Percentiles rank a stretch among this genome's conserved stretches.
These are phyloP conservation scores for Medicago lupulina DNA, from an alignment of 306 rosid species.

Conservation along the genomic window DNA sequence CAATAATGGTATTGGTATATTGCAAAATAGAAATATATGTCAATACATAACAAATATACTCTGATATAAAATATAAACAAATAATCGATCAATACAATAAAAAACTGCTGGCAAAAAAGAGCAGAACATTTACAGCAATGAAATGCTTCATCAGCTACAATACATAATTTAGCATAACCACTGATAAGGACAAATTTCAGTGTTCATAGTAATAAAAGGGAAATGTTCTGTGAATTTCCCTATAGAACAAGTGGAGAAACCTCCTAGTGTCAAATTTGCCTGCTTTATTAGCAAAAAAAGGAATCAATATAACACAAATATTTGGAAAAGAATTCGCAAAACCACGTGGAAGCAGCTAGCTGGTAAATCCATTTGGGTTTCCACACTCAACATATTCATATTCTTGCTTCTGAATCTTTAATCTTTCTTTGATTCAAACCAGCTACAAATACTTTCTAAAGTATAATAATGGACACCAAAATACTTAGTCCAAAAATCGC, in stretches of 20 bases:
- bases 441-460: slow-evolving; percentile 18
- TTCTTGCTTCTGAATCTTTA: slow-evolving; percentile 25
- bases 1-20: no score
- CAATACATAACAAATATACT: not conserved
- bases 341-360: slow-evolving; percentile 7
- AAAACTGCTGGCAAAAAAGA: slow-evolving; percentile 2
- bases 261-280: not conserved
- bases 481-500: slow-evolving; percentile 21
- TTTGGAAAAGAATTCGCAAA: not conserved
- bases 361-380: slow-evolving; percentile 11
- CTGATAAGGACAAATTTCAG: not conserved
- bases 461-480: slow-evolving; percentile 11
- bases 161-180: not conserved
- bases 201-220: slow-evolving; percentile 24
- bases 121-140: slow-evolving; percentile 5
- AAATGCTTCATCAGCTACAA: not conserved
- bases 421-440: slow-evolving; percentile 28
- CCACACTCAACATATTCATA: slow-evolving; percentile 27
- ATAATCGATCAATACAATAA: not conserved
- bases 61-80: not conserved
- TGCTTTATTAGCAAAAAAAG: slow-evolving; percentile 1
- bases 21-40: no score
- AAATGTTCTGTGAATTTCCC: not conserved
- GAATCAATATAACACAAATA: slow-evolving; percentile 29
- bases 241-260: not conserved